These are phyloP conservation scores for Penicillium ochrochloron DNA, from an alignment of 495 filamentous ascomycete genomes.

Conservation along the genomic window DNA sequence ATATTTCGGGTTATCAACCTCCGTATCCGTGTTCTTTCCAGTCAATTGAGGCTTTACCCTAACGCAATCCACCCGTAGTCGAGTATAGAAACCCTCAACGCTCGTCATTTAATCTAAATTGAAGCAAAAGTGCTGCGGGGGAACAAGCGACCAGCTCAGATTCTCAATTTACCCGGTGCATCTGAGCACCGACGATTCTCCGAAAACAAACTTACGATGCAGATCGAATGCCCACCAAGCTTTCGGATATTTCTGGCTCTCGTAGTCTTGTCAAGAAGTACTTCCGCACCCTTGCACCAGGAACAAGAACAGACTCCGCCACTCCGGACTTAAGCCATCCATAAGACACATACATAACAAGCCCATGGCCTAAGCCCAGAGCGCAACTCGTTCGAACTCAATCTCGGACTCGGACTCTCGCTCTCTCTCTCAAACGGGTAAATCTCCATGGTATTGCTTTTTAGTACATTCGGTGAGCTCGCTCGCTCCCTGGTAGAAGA, in stretches of 20 bases:
- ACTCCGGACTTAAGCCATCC: not conserved
- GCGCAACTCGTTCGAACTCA: not conserved
- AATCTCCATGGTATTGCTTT: constrained; percentile 25
- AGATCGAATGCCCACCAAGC: constrained; percentile 12
- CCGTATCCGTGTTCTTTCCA: constrained; percentile 4
- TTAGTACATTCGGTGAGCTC: constrained; percentile 22
- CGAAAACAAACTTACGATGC: constrained; percentile 24
- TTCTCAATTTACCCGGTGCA: constrained; percentile 31
- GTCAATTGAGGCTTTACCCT: not conserved
- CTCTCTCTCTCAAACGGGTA: constrained; percentile 5
- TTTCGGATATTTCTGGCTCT: constrained; percentile 9
- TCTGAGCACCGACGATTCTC: constrained; percentile 24
- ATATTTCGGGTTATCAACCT: not conserved
- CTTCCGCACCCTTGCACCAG: not conserved
- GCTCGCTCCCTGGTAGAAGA: constrained; percentile 7
- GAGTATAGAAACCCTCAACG: not conserved
- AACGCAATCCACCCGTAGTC: not conserved
- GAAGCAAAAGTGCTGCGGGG: constrained; percentile 25
- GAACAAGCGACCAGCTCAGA: constrained; percentile 10
- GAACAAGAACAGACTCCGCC: not conserved
- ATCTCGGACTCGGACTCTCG: not conserved
- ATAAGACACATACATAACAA: not conserved
- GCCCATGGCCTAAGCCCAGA: not conserved
- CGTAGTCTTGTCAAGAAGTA: not conserved
- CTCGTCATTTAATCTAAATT: constrained; percentile 5